Percentiles rank a stretch among this genome's conserved stretches.
Evolutionary conservation across 768 basidiomycete species (phyloP).

Genomic region (Boletus insuetus): DNA sequence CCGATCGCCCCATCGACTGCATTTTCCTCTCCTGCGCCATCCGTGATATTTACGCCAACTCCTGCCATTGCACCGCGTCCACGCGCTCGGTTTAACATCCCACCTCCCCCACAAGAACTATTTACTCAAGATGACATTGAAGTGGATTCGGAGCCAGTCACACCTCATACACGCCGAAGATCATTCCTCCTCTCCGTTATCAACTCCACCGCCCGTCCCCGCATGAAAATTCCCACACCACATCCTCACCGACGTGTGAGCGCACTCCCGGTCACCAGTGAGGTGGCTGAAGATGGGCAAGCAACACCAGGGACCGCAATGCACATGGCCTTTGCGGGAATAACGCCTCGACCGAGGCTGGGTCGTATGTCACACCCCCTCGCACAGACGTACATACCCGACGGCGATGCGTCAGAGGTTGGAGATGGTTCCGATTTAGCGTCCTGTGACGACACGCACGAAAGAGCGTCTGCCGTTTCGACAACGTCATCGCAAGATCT

Average conservation of each 20-base stretch:
- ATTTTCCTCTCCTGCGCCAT: constrained; percentile 54
- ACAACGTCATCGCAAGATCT: constrained; percentile 88
- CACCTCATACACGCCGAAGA: constrained; percentile 69
- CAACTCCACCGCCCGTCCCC: constrained; percentile 76
- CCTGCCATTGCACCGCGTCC: constrained; percentile 61
- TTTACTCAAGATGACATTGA: constrained; percentile 33
- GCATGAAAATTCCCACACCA: constrained; percentile 47
- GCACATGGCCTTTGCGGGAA: constrained; percentile 56
- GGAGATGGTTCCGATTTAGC: constrained; percentile 21
- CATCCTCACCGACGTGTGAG: constrained; percentile 47
- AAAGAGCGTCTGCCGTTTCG: constrained; percentile 70
- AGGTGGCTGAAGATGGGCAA: constrained; percentile 31
- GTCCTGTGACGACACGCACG: constrained; percentile 45
- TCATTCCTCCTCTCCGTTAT: constrained; percentile 85
- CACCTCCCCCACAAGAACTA: constrained; percentile 42
- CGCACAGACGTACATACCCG: constrained; percentile 47
- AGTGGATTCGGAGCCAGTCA: constrained; percentile 48
- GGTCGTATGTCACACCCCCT: constrained; percentile 64
- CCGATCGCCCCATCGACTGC: constrained; percentile 39
- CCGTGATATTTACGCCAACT: constrained; percentile 64
- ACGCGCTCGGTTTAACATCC: constrained; percentile 60
- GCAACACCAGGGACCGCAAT: constrained; percentile 37
- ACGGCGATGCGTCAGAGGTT: constrained; percentile 30
- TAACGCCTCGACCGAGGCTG: constrained; percentile 60
- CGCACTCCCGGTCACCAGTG: constrained; percentile 56